Evolutionary conservation across 768 basidiomycete species (phyloP).

Genomic region (Rhodotorula diobovata): DNA sequence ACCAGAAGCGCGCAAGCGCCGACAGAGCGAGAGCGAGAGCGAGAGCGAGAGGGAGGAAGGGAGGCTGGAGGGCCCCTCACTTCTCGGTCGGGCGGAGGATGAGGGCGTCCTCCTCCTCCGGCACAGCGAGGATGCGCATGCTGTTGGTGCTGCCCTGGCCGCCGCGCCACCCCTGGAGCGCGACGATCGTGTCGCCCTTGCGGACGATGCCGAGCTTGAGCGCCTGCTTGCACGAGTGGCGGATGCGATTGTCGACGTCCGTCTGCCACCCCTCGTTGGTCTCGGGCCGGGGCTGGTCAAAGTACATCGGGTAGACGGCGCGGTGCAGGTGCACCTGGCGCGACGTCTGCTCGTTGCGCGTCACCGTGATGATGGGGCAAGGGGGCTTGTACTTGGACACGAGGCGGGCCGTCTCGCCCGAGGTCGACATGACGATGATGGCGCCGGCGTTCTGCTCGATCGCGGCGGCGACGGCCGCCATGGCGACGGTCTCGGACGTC

Average conservation of each 20-base stretch:
- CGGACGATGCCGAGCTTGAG: constrained; percentile 78
- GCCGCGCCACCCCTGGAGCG: constrained; percentile 99
- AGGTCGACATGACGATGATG: constrained; percentile 88
- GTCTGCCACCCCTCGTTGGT: constrained; percentile 90
- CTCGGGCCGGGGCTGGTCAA: constrained; percentile 64
- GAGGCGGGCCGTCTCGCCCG: constrained; percentile 87
- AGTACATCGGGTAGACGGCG: constrained; percentile 95
- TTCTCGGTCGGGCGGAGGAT: constrained; percentile 36
- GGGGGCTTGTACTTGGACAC: constrained; percentile 92
- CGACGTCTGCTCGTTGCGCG: constrained; percentile 89
- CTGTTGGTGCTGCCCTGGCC: constrained; percentile 95
- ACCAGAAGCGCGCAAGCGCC: no score
- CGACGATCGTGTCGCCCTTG: constrained; percentile 81
- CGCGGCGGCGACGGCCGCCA: constrained; percentile 92
- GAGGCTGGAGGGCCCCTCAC: background rate
- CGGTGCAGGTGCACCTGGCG: constrained; percentile 96
- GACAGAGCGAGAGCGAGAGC: background rate
- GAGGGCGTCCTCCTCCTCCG: constrained; percentile 34
- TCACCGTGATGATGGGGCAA: constrained; percentile 80
- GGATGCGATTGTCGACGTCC: constrained; percentile 58
- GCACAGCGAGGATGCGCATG: constrained; percentile 36
- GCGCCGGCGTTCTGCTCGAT: constrained; percentile 91
- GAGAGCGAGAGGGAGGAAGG: background rate
- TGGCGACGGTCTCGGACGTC: constrained; percentile 90
- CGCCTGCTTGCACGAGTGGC: constrained; percentile 76